Conservation (phyloP, 805 yeast species). For the Myxozyma sirexii region DNA sequence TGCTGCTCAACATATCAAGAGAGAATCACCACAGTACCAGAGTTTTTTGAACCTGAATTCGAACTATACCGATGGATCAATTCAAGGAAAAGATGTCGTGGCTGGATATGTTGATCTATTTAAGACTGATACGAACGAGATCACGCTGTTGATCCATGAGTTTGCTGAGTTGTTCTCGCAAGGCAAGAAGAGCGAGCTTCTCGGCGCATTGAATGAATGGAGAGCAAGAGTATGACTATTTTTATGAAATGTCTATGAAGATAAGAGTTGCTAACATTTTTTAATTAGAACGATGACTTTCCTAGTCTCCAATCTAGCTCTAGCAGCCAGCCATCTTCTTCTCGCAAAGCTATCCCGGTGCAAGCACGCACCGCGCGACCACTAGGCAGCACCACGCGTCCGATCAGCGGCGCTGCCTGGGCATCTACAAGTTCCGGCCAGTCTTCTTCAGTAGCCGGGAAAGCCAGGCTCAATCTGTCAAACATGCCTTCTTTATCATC, state of each 20-base stretch:
- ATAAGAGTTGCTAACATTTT: neutral
- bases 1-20: conserved; percentile 18
- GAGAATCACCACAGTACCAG: conserved; percentile 17
- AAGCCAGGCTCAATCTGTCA: conserved; percentile 1
- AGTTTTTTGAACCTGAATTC: conserved; percentile 17
- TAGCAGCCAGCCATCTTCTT: neutral
- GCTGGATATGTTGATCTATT: conserved; percentile 25
- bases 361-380: neutral
- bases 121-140: conserved; percentile 20
- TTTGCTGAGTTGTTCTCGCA: conserved; percentile 25
- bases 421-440: neutral
- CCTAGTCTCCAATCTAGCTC: conserved; percentile 12
- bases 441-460: conserved; percentile 2
- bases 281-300: conserved; percentile 16
- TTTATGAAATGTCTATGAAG: too few species aligned
- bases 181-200: conserved; percentile 4
- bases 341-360: neutral
- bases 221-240: conserved; percentile 12
- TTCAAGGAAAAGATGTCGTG: conserved; percentile 25
- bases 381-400: neutral
- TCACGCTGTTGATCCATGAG: conserved; percentile 27
- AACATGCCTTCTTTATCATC: conserved; percentile 16
- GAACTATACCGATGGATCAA: conserved; percentile 4
- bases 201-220: conserved; percentile 25
- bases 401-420: conserved; percentile 11